phyloP scores from a whole-genome alignment of 371 early-diverging fungal genomes.

The Mucor circinelloides region DNA sequence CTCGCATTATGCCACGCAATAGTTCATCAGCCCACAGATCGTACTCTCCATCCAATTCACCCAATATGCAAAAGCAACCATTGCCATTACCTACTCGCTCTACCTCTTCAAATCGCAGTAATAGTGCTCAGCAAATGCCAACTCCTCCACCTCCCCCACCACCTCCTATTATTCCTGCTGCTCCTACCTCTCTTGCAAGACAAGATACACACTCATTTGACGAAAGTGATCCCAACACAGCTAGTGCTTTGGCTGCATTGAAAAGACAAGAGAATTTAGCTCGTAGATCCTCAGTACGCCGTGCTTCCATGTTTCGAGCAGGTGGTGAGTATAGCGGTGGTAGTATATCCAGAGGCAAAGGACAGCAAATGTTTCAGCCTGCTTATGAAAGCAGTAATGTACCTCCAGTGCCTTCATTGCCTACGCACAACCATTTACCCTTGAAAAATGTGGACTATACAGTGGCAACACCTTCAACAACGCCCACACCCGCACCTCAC shows the following conservation, averaged over 20 bases:
- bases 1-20: slow-evolving; percentile 30
- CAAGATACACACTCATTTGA: slow-evolving; percentile 29
- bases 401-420: slow-evolving; percentile 48
- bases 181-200: not conserved
- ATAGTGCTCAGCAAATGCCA: slow-evolving; percentile 13
- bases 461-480: not conserved
- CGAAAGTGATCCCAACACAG: slow-evolving; percentile 49
- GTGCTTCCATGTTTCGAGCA: slow-evolving; percentile 49
- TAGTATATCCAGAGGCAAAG: slow-evolving; percentile 14
- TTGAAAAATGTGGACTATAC: slow-evolving; percentile 9
- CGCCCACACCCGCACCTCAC: not conserved
- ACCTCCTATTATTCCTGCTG: slow-evolving; percentile 18
- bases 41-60: slow-evolving; percentile 23
- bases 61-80: not conserved
- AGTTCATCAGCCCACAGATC: slow-evolving; percentile 9
- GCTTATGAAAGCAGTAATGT: slow-evolving; percentile 21
- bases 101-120: slow-evolving; percentile 40
- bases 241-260: slow-evolving; percentile 48
- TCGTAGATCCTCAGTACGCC: slow-evolving; percentile 47
- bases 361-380: slow-evolving; percentile 1
- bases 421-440: slow-evolving; percentile 6
- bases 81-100: slow-evolving; percentile 49
- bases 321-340: slow-evolving; percentile 23
- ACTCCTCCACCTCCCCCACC: slow-evolving; percentile 32
- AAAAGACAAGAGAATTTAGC: slow-evolving; percentile 54